Evolutionary conservation across 176 grass and related monocot species (phyloP).

Genomic region (Ensete ventricosum): DNA sequence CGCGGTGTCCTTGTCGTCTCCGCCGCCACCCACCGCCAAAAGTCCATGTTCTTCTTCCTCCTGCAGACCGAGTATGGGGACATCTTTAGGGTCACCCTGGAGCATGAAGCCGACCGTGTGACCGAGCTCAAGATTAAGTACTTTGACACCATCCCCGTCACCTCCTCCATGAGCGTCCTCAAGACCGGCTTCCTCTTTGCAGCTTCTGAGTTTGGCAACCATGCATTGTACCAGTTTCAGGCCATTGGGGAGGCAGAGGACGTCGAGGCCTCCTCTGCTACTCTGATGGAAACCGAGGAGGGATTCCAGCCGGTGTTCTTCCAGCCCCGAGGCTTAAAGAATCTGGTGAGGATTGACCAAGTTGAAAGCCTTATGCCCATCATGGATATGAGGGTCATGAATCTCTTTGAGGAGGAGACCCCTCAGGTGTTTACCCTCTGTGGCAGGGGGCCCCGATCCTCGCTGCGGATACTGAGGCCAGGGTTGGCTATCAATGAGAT

Average conservation of each 20-base stretch:
- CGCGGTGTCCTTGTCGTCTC: constrained; percentile 94
- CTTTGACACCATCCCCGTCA: constrained; percentile 83
- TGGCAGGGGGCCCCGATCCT: constrained; percentile 69
- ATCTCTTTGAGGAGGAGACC: constrained; percentile 95
- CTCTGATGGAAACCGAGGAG: constrained; percentile 91
- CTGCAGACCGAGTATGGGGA: constrained; percentile 87
- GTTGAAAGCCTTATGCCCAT: constrained; percentile 88
- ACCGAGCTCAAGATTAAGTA: constrained; percentile 94
- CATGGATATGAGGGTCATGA: constrained; percentile 88
- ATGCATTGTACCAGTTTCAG: constrained; percentile 82
- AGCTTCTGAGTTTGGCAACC: constrained; percentile 83
- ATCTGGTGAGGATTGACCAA: constrained; percentile 53
- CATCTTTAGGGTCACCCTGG: constrained; percentile 80
- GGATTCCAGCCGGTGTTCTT: constrained; percentile 95
- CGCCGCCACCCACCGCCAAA: constrained; percentile 82
- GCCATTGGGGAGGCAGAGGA: constrained; percentile 80
- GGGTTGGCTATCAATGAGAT: constrained; percentile 95
- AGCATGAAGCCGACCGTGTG: constrained; percentile 54
- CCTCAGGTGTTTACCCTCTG: constrained; percentile 86
- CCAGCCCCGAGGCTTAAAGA: constrained; percentile 80
- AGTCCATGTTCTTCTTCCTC: constrained; percentile 85
- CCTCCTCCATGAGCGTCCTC: constrained; percentile 76
- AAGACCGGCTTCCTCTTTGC: constrained; percentile 72
- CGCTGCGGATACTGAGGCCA: constrained; percentile 73
- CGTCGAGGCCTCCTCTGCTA: constrained; percentile 84